Base-by-base conservation (phyloP, 2,329 filamentous ascomycete species). In the Ascochyta fabae region DNA sequence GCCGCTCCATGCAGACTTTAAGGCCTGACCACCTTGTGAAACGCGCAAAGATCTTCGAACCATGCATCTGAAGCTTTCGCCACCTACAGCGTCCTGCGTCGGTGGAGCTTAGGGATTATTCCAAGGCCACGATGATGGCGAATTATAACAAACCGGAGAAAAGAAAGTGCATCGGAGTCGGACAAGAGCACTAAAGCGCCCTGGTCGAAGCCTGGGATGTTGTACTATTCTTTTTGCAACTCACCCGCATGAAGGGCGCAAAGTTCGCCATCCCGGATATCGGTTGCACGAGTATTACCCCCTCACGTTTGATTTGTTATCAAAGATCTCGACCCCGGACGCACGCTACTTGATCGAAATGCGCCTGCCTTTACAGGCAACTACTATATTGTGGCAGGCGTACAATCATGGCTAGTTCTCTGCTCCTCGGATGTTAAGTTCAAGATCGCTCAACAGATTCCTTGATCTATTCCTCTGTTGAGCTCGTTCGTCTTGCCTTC, bases 331-430 rank as follows among this genome's bases (percentile, higher is more conserved):
- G 39, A 31, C 19, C 23, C 5, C 19, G 13, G 22, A 31, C 13
- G 23, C 33, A 24, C 15, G 39, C 33, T 45, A 38, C 31, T 43
- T 26, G 10, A 2, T 34, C 10, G 19, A 6, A 38, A 36, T 33
- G 33, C 40, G 40, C 51, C 44, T 48, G 38, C 51, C 29, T 43
- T 31, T 50, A 24, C 4, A 15, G 16, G 33, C n/a, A 35, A 10
- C 29, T 40, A 26, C 31, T 29, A 15, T 31, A 3, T 3, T 8
- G 40, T 13, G 23, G 33, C 24, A 33, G 13, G n/a, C 31, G n/a
- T 43, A 23, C 31, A 38, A 50, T 16, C 33, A 50, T 15, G 24
- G 24, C 31, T 36, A 34, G 34, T n/a, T 9, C 3, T 9, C 22
- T 26, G 22, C 16, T 19, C 33, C 7, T 19, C 36, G 26, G 24